Base-by-base conservation (phyloP, 352 stramenopile genomes). In the Phytophthora sojae region DNA sequence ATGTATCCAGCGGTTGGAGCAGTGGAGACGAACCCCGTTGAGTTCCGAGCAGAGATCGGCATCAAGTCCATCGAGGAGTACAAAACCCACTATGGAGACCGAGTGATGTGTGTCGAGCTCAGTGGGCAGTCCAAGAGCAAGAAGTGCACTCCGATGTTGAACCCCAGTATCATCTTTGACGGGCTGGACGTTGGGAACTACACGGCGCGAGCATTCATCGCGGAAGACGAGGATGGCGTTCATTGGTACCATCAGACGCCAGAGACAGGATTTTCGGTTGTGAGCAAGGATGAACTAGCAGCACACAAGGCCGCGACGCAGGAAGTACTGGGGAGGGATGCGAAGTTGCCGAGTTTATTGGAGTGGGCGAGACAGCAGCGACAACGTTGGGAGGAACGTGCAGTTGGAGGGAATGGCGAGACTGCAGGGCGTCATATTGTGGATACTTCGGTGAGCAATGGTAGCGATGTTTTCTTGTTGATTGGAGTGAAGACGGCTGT, bases 401-500 rank as follows among this genome's bases (percentile, higher is more conserved):
- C 4, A 8, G 12, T 62, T 47, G 21, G 3, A 37, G 8, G 6
- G 1, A n/a, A 29, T 12, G 15, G 15, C 6, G 51, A 6, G 47
- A 9, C 6, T 29, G 9, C 8, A n/a, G n/a, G 17, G 8, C 2
- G 21, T 3, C n/a, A 32, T 61, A 4, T 6, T 14, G 19, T 57
- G 17, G 4, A 57, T 56, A 39, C 12, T 2, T 25, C n/a, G 12
- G 39, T 15, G 15, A 1, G 17, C n/a, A 47, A 35, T 47, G 37
- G 1, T 2, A 54, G 3, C 5, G 30, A 72, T 14, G 19, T 5
- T 32, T 25, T 72, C 44, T 58, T 91, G 0, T 25, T 90, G 11
- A 80, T 89, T 53, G 84, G 84, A 6, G 53, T 90, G 57, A 92
- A 92, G 52, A 81, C 77, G 0, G 74, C 64, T 8, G 59, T 85